These are phyloP conservation scores for Penicillium digitatum DNA, from an alignment of 2,329 filamentous ascomycete species.

Conservation along the genomic window DNA sequence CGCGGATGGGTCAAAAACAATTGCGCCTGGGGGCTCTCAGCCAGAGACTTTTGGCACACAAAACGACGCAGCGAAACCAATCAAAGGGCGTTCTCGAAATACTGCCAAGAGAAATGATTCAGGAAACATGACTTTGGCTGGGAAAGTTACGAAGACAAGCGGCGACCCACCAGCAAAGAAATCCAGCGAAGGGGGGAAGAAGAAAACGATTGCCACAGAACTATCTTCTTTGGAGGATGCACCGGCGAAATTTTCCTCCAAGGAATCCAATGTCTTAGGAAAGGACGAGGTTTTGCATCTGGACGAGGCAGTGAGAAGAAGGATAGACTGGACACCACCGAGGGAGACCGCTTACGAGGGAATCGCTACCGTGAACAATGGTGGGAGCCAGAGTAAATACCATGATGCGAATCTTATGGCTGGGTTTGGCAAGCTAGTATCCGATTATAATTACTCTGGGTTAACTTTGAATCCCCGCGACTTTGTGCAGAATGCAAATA, in stretches of 20 bases:
- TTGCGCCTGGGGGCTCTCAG: background rate
- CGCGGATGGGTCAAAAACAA: conserved; percentile 7
- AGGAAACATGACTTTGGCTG: conserved; percentile 35
- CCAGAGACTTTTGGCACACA: conserved; percentile 9
- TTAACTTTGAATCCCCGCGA: conserved; percentile 10
- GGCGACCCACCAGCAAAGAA: conserved; percentile 12
- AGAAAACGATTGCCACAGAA: conserved; percentile 10
- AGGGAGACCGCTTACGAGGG: conserved; percentile 37
- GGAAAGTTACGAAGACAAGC: conserved; percentile 36
- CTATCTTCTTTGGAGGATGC: background rate
- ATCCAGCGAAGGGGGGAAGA: conserved; percentile 11
- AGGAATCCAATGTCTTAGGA: conserved; percentile 18
- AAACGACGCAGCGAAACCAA: conserved; percentile 20
- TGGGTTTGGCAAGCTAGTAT: conserved; percentile 38
- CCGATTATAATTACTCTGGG: conserved; percentile 40
- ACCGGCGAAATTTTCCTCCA: background rate
- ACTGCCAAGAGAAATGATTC: conserved; percentile 23
- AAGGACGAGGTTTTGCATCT: conserved; percentile 28
- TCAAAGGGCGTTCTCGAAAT: conserved; percentile 23
- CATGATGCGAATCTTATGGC: background rate
- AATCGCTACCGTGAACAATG: conserved; percentile 18
- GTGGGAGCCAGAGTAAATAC: background rate
- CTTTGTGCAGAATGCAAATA: conserved; percentile 12
- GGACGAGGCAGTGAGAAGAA: conserved; percentile 52
- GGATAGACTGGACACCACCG: conserved; percentile 66